phyloP scores from a whole-genome alignment of 495 filamentous ascomycete genomes.

The Amorphotheca resinae region DNA sequence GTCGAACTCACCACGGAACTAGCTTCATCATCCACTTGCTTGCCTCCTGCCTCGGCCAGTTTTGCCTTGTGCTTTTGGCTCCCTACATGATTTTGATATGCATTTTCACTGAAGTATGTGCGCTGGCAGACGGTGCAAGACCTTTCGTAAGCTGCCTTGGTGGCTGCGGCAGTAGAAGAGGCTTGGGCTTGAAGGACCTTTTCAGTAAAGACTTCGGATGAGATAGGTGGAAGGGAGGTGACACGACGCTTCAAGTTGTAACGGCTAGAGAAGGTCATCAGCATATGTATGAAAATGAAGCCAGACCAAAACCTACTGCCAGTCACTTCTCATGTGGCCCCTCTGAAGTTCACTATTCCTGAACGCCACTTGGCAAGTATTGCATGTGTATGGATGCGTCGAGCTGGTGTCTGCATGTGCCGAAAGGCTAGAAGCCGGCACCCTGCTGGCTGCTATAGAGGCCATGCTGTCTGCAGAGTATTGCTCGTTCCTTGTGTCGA shows the following conservation, averaged over 20 bases:
- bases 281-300: background rate
- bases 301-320: conserved; percentile 61
- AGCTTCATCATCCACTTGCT: conserved; percentile 48
- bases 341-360: conserved; percentile 86
- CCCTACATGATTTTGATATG: conserved; percentile 81
- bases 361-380: conserved; percentile 94
- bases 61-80: conserved; percentile 83
- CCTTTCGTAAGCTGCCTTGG: conserved; percentile 82
- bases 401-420: conserved; percentile 25
- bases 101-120: conserved; percentile 91
- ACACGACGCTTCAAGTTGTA: conserved; percentile 97
- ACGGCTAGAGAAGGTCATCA: conserved; percentile 39
- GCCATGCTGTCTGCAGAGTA: conserved; percentile 31
- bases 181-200: conserved; percentile 93
- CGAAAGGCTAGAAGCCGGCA: conserved; percentile 21
- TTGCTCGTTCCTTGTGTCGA: background rate
- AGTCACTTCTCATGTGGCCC: conserved; percentile 92
- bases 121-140: conserved; percentile 73
- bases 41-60: conserved; percentile 27
- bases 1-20: conserved; percentile 83
- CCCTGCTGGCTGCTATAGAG: conserved; percentile 34
- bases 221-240: conserved; percentile 79
- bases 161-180: conserved; percentile 65
- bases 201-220: conserved; percentile 87
- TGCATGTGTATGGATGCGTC: conserved; percentile 89